Conservation (phyloP, 2,329 filamentous ascomycete genomes). For the Fusarium austroafricanum region DNA sequence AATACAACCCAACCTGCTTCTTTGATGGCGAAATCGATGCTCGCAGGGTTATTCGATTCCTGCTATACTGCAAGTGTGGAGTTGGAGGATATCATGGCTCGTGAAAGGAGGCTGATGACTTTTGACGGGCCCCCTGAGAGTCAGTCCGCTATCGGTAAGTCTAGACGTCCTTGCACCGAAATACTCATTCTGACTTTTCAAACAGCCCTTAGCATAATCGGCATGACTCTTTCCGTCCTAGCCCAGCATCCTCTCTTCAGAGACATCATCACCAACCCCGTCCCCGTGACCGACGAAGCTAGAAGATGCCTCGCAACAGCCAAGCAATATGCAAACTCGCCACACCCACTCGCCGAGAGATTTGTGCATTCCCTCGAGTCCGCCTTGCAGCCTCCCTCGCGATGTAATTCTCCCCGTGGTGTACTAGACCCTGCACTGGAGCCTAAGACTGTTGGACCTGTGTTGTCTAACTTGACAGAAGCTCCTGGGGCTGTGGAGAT, state of each 20-base stretch:
- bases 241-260: slow-evolving; percentile 39
- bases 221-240: slow-evolving; percentile 42
- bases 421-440: slow-evolving; percentile 40
- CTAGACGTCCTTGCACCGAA: accelerated
- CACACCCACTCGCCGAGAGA: slow-evolving; percentile 25
- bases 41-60: slow-evolving; percentile 36
- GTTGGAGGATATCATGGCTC: slow-evolving; percentile 37
- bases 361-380: slow-evolving; percentile 36
- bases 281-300: slow-evolving; percentile 33
- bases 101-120: slow-evolving; percentile 37
- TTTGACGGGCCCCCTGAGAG: slow-evolving; percentile 39
- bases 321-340: slow-evolving; percentile 31
- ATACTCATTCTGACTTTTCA: slow-evolving; percentile 1
- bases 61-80: slow-evolving; percentile 42
- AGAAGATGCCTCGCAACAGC: slow-evolving; percentile 40
- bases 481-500: slow-evolving; percentile 30
- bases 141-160: slow-evolving; percentile 40
- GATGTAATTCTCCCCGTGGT: slow-evolving; percentile 18
- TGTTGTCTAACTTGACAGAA: slow-evolving; percentile 20
- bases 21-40: slow-evolving; percentile 31
- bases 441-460: slow-evolving; percentile 11
- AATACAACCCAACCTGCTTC: slow-evolving; percentile 20
- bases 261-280: slow-evolving; percentile 33
- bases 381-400: slow-evolving; percentile 30
- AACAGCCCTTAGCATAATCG: slow-evolving; percentile 38